Evolutionary conservation across 2,329 filamentous ascomycete genomes (phyloP).

Genomic region (Calonectria henricotiae): DNA sequence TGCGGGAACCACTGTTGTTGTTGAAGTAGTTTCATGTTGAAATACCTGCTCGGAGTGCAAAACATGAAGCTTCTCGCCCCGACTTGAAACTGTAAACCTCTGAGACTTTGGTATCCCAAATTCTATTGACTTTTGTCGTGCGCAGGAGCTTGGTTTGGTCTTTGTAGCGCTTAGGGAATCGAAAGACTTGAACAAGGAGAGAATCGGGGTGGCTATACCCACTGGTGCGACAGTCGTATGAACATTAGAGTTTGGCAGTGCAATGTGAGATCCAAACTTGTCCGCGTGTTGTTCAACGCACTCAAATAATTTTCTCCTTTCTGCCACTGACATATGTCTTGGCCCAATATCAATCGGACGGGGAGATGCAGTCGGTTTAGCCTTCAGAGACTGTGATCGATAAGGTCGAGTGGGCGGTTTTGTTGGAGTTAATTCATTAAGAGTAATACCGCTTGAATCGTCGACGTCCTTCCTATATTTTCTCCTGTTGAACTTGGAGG

Average conservation of each 20-base stretch:
- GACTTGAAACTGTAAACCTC: not conserved
- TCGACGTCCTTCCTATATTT: conserved; percentile 27
- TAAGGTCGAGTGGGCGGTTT: conserved; percentile 12
- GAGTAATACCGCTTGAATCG: conserved; percentile 20
- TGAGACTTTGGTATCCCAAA: not conserved
- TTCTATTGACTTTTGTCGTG: not conserved
- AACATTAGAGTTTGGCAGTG: not conserved
- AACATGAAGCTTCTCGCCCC: not conserved
- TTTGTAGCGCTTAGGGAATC: conserved; percentile 43
- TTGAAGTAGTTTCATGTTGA: not conserved
- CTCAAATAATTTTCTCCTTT: conserved; percentile 50
- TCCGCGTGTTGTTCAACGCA: conserved; percentile 13
- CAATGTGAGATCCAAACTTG: conserved; percentile 13
- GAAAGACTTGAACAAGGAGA: conserved; percentile 26
- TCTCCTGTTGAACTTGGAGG: not conserved
- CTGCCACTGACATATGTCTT: conserved; percentile 49
- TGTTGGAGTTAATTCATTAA: not conserved
- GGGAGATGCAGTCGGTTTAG: conserved; percentile 21
- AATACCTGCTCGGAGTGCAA: not conserved
- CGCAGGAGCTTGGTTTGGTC: conserved; percentile 24
- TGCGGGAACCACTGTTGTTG: not conserved
- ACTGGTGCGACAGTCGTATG: not conserved
- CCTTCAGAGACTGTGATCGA: conserved; percentile 41
- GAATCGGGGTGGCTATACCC: not conserved
- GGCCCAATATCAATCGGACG: conserved; percentile 23